phyloP scores from a whole-genome alignment of 768 basidiomycete genomes.

The Mycena albidolilacea region DNA sequence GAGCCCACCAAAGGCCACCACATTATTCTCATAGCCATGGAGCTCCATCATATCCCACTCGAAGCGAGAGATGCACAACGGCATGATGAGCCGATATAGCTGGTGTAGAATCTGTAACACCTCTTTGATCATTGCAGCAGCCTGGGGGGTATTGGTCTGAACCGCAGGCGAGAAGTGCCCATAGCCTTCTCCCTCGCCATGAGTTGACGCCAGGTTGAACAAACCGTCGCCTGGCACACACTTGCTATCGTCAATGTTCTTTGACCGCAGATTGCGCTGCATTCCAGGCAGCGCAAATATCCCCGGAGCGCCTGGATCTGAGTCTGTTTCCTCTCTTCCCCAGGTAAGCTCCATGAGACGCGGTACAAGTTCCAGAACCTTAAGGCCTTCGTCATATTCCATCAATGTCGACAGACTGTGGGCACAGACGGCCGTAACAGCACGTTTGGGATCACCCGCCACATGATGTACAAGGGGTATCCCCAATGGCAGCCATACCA shows the following conservation, averaged over 20 bases:
- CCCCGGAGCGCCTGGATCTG: background rate
- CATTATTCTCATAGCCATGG: slow-evolving; percentile 27
- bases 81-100: slow-evolving; percentile 28
- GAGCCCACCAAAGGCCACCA: slow-evolving; percentile 31
- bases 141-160: slow-evolving; percentile 25
- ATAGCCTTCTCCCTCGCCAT: slow-evolving; percentile 34
- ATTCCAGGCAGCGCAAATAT: slow-evolving; percentile 18
- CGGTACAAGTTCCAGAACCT: background rate
- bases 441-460: slow-evolving; percentile 9
- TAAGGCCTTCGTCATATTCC: slow-evolving; percentile 2
- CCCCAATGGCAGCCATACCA: slow-evolving; percentile 27
- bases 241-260: background rate
- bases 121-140: background rate
- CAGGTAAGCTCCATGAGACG: slow-evolving; percentile 14
- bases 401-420: slow-evolving; percentile 15
- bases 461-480: slow-evolving; percentile 31
- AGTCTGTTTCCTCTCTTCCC: background rate
- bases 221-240: slow-evolving; percentile 19
- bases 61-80: slow-evolving; percentile 27
- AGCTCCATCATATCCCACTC: slow-evolving; percentile 36
- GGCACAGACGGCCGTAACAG: slow-evolving; percentile 26
- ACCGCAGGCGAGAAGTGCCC: slow-evolving; percentile 30
- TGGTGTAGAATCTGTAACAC: slow-evolving; percentile 15
- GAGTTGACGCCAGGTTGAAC: slow-evolving; percentile 29
- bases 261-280: slow-evolving; percentile 18